These are phyloP conservation scores for Cadophora sp. DNA, from an alignment of 2,329 filamentous ascomycete genomes.

Conservation along the genomic window DNA sequence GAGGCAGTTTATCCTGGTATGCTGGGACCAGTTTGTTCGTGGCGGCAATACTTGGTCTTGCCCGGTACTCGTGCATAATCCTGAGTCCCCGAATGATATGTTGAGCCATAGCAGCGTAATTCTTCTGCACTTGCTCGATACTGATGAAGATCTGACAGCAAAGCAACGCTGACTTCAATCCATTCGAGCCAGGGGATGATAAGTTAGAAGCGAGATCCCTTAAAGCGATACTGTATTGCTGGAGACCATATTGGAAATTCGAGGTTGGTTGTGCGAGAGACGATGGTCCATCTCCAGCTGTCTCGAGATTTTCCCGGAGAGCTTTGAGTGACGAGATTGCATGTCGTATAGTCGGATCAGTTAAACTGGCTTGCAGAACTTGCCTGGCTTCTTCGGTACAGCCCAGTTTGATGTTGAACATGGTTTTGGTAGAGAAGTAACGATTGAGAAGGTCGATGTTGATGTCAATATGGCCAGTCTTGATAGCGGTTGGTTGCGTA, in stretches of 20 bases:
- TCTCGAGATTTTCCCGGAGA: conserved; percentile 51
- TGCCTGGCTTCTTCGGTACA: conserved; percentile 51
- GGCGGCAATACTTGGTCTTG: conserved; percentile 46
- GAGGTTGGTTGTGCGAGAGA: conserved; percentile 42
- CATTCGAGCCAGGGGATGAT: conserved; percentile 43
- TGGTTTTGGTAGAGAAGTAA: conserved; percentile 52
- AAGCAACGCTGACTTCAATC: conserved; percentile 50
- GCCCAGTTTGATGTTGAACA: conserved; percentile 49
- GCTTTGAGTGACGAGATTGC: conserved; percentile 50
- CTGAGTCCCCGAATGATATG: conserved; percentile 52
- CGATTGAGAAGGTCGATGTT: conserved; percentile 48
- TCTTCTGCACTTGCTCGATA: conserved; percentile 52
- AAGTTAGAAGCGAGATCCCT: conserved; percentile 50
- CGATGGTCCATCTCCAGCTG: conserved; percentile 39
- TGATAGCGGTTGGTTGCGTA: conserved; percentile 34
- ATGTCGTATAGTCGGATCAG: conserved; percentile 48
- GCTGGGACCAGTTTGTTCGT: conserved; percentile 45
- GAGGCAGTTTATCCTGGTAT: conserved; percentile 46
- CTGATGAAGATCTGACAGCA: conserved; percentile 57
- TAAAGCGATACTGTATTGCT: conserved; percentile 53
- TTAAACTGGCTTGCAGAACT: conserved; percentile 49
- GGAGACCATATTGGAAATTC: conserved; percentile 49
- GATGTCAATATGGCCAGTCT: conserved; percentile 44
- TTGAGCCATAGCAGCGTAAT: conserved; percentile 51
- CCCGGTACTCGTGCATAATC: conserved; percentile 52